Percentiles rank a stretch among this genome's conserved stretches.
phyloP scores from a whole-genome alignment of 2,329 filamentous ascomycete species.

The Coleophoma crateriformis region DNA sequence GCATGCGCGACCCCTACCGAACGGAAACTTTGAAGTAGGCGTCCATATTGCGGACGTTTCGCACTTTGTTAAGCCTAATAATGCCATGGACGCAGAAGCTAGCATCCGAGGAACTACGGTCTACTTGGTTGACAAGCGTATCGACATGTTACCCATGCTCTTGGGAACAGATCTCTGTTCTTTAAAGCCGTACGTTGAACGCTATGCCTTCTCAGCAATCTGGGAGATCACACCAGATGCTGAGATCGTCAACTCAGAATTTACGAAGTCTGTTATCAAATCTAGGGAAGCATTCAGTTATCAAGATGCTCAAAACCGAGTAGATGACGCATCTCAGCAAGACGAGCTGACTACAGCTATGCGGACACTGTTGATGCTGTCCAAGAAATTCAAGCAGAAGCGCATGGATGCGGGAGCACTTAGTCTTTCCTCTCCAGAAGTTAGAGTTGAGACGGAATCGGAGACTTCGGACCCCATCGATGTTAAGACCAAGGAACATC shows the following conservation, averaged over 20 bases:
- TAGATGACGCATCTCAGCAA: slow-evolving; percentile 81
- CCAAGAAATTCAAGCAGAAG: slow-evolving; percentile 89
- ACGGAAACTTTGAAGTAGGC: slow-evolving; percentile 92
- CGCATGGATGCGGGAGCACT: slow-evolving; percentile 93
- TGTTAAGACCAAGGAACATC: slow-evolving; percentile 88
- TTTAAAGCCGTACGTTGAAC: slow-evolving; percentile 95
- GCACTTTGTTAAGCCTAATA: slow-evolving; percentile 95
- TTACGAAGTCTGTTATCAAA: slow-evolving; percentile 97
- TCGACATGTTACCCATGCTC: slow-evolving; percentile 97
- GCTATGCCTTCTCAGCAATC: slow-evolving; percentile 76
- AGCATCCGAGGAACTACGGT: slow-evolving; percentile 93
- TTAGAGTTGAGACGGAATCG: slow-evolving; percentile 90
- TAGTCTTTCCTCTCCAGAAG: slow-evolving; percentile 95
- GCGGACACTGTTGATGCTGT: slow-evolving; percentile 78
- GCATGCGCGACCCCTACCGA: slow-evolving; percentile 77
- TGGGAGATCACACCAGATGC: slow-evolving; percentile 87
- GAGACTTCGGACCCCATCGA: slow-evolving; percentile 95
- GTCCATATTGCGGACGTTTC: slow-evolving; percentile 99
- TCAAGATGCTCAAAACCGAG: slow-evolving; percentile 88
- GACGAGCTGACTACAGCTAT: slow-evolving; percentile 90
- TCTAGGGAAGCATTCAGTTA: slow-evolving; percentile 97
- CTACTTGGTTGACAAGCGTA: slow-evolving; percentile 97
- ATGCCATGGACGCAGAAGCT: slow-evolving; percentile 94
- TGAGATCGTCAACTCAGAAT: slow-evolving; percentile 77
- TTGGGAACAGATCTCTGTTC: slow-evolving; percentile 96